Conservation (phyloP, 2,329 filamentous ascomycete genomes). For the Botryotinia globosa region DNA sequence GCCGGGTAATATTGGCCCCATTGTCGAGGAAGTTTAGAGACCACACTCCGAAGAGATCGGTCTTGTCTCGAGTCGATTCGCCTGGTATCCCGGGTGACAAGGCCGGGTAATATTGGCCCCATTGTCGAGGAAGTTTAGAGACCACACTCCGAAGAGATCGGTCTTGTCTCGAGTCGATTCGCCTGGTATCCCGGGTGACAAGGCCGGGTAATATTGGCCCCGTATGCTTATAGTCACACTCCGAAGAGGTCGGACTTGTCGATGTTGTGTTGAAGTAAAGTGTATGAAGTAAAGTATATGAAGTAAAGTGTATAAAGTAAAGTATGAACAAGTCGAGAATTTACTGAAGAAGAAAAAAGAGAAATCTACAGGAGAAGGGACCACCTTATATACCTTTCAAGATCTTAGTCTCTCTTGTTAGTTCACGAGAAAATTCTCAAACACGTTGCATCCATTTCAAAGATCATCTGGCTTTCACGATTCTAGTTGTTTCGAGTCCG, state of each 20-base stretch:
- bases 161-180: conserved; percentile 1
- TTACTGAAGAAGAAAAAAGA: neutral
- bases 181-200: neutral
- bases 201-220: neutral
- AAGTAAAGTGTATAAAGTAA: neutral
- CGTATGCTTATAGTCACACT: neutral
- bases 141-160: neutral
- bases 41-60: too few relatives aligned
- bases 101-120: neutral
- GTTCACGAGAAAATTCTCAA: neutral
- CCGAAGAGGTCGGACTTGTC: neutral
- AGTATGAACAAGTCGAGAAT: neutral
- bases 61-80: neutral
- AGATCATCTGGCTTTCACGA: neutral
- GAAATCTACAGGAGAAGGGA: neutral
- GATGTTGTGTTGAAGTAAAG: neutral
- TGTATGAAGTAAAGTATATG: too few relatives aligned
- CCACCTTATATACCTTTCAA: neutral
- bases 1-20: neutral
- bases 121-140: neutral
- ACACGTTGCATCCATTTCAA: neutral
- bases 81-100: neutral
- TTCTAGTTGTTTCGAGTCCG: neutral
- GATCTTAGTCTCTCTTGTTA: neutral
- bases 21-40: too few relatives aligned